Percentiles rank a stretch among this genome's conserved stretches.
Evolutionary conservation across 164 flowering plant species (phyloP).

Genomic region (Nymphaea thermarum): DNA sequence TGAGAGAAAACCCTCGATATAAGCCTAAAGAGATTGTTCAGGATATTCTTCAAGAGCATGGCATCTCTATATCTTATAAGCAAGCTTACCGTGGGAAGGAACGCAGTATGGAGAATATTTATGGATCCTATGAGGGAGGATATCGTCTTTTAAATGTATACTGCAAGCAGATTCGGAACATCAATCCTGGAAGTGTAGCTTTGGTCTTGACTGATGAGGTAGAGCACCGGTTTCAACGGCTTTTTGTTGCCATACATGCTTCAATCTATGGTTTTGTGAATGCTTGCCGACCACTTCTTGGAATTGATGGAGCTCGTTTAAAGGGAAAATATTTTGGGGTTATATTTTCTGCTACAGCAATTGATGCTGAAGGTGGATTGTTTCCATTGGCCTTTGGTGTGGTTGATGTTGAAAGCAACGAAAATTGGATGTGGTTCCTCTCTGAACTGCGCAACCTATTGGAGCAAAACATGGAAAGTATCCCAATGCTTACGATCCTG

Average conservation of each 20-base stretch:
- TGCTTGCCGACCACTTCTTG: slow-evolving; percentile 90
- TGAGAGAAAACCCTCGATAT: slow-evolving; percentile 84
- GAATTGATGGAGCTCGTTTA: slow-evolving; percentile 71
- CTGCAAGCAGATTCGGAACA: slow-evolving; percentile 42
- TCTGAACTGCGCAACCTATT: slow-evolving; percentile 63
- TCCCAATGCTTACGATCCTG: slow-evolving; percentile 45
- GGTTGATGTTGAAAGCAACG: slow-evolving; percentile 80
- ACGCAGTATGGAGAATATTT: slow-evolving; percentile 93
- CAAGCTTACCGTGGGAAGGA: slow-evolving; percentile 99
- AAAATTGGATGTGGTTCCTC: slow-evolving; percentile 68
- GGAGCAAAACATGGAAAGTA: slow-evolving; percentile 61
- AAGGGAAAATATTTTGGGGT: slow-evolving; percentile 87
- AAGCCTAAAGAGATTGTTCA: slow-evolving; percentile 92
- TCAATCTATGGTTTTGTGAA: slow-evolving; percentile 83
- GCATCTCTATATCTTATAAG: slow-evolving; percentile 92
- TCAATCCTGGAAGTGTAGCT: slow-evolving; percentile 62
- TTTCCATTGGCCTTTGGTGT: slow-evolving; percentile 88
- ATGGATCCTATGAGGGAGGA: slow-evolving; percentile 57
- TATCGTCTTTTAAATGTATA: slow-evolving; percentile 45
- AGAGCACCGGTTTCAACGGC: slow-evolving; percentile 81
- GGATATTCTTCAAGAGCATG: slow-evolving; percentile 84
- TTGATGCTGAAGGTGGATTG: slow-evolving; percentile 62
- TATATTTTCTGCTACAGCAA: slow-evolving; percentile 73
- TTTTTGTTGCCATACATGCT: slow-evolving; percentile 76
- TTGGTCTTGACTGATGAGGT: slow-evolving; percentile 66